A percentile compares a stretch with the other conserved stretches of the same genome.
Evolutionary conservation across 805 yeast genomes (phyloP).

Genomic region (Saccharomycopsis babjevae): DNA sequence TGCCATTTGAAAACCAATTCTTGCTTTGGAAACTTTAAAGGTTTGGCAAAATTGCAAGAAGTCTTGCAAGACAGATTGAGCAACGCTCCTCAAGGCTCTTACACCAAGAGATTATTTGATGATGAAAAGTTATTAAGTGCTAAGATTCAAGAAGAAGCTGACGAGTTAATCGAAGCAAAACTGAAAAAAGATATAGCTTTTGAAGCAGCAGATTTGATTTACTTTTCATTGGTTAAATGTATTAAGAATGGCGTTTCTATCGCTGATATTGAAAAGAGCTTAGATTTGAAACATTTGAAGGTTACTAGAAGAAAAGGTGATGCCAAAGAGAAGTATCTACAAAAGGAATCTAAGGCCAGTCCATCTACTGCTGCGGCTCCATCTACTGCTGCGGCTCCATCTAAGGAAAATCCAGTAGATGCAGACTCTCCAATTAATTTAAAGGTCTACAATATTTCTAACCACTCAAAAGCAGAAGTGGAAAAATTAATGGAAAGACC

Average conservation of each 20-base stretch:
- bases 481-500: conserved; percentile 73
- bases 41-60: conserved; percentile 58
- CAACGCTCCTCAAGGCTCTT: conserved; percentile 86
- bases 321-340: conserved; percentile 61
- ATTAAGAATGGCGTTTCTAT: conserved; percentile 70
- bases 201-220: conserved; percentile 93
- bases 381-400: conserved; percentile 18
- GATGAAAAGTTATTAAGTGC: conserved; percentile 72
- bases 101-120: conserved; percentile 77
- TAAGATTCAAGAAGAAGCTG: conserved; percentile 92
- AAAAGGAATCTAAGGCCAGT: conserved; percentile 20
- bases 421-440: conserved; percentile 34
- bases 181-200: conserved; percentile 66
- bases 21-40: conserved; percentile 68
- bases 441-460: conserved; percentile 36
- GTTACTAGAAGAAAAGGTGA: conserved; percentile 92
- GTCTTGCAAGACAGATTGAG: conserved; percentile 51
- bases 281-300: conserved; percentile 74
- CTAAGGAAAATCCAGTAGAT: conserved; percentile 23
- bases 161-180: conserved; percentile 83
- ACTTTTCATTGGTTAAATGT: conserved; percentile 65
- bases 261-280: conserved; percentile 72
- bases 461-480: conserved; percentile 36
- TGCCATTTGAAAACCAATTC: conserved; percentile 74
- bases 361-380: conserved; percentile 19